Percentiles rank a stretch among this genome's conserved stretches.
These are phyloP conservation scores for Phascolomyces articulosus DNA, from an alignment of 371 early-diverging fungal genomes.

Conservation along the genomic window DNA sequence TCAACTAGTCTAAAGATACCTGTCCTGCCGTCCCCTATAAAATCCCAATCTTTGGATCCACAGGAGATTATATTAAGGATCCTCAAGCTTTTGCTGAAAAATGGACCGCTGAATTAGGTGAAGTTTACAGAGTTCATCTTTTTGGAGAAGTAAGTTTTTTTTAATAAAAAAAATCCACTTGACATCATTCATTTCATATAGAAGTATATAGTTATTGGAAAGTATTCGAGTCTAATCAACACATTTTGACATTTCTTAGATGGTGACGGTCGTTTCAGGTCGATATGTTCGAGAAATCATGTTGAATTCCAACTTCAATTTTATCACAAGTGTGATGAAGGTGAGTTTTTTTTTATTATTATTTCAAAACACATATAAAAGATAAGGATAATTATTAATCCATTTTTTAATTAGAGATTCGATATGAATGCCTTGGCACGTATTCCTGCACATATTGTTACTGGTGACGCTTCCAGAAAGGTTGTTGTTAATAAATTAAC, in stretches of 20 bases:
- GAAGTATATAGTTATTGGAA: too few species aligned
- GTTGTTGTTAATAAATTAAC: conserved; percentile 15
- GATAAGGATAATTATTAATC: too few species aligned
- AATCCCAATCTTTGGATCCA: conserved; percentile 20
- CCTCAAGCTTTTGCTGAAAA: conserved; percentile 19
- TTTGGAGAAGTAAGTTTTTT: conserved; percentile 16
- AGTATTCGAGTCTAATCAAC: too few species aligned
- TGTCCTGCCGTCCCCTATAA: conserved; percentile 19
- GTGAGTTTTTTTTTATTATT: background rate
- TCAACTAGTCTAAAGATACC: background rate
- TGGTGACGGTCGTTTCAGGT: conserved; percentile 13
- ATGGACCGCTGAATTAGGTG: conserved; percentile 14
- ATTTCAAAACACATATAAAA: background rate
- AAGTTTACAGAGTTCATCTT: conserved; percentile 14
- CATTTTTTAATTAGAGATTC: conserved; percentile 7
- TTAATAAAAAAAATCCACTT: too few species aligned
- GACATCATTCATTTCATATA: too few species aligned
- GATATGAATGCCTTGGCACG: conserved; percentile 10
- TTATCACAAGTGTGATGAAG: conserved; percentile 10
- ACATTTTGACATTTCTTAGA: background rate
- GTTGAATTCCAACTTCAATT: conserved; percentile 20
- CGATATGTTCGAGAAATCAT: conserved; percentile 20
- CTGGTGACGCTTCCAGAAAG: background rate
- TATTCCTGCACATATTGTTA: background rate
- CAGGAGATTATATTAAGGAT: conserved; percentile 10